These are phyloP conservation scores for Oemleria cerasiformis DNA, from an alignment of 306 rosid species.

Conservation along the genomic window DNA sequence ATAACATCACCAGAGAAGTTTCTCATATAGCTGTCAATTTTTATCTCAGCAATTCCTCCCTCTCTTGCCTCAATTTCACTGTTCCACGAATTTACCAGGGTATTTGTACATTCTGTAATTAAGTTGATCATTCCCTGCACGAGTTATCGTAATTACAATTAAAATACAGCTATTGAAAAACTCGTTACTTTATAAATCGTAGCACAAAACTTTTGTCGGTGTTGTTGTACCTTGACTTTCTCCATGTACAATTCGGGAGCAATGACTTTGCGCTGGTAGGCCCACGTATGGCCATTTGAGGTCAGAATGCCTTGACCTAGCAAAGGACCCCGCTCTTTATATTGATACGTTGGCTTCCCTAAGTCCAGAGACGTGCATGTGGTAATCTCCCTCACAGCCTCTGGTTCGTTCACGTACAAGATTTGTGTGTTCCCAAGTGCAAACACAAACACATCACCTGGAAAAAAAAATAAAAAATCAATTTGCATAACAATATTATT, in stretches of 20 bases:
- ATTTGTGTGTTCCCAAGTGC: slow-evolving; percentile 43
- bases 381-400: slow-evolving; percentile 32
- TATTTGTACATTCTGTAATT: slow-evolving; percentile 8
- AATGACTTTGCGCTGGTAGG: slow-evolving; percentile 39
- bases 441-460: slow-evolving; percentile 40
- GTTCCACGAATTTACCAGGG: slow-evolving; percentile 11
- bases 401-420: slow-evolving; percentile 30
- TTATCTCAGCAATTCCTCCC: slow-evolving; percentile 9
- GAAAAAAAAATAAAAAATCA: too few relatives aligned
- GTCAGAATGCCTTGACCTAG: slow-evolving; percentile 44
- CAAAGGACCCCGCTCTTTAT: slow-evolving; percentile 32
- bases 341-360: slow-evolving; percentile 37
- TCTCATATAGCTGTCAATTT: slow-evolving; percentile 3
- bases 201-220: too few relatives aligned
- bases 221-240: slow-evolving; percentile 59
- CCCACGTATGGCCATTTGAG: slow-evolving; percentile 44
- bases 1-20: slow-evolving; percentile 24
- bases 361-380: slow-evolving; percentile 42
- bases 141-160: neutral
- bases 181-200: too few relatives aligned
- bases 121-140: slow-evolving; percentile 19
- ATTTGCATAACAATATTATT: too few relatives aligned
- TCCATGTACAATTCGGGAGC: slow-evolving; percentile 52
- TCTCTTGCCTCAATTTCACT: neutral
- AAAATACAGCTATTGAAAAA: too few relatives aligned